phyloP scores from a whole-genome alignment of 164 flowering plant genomes.

The Stephania japonica region DNA sequence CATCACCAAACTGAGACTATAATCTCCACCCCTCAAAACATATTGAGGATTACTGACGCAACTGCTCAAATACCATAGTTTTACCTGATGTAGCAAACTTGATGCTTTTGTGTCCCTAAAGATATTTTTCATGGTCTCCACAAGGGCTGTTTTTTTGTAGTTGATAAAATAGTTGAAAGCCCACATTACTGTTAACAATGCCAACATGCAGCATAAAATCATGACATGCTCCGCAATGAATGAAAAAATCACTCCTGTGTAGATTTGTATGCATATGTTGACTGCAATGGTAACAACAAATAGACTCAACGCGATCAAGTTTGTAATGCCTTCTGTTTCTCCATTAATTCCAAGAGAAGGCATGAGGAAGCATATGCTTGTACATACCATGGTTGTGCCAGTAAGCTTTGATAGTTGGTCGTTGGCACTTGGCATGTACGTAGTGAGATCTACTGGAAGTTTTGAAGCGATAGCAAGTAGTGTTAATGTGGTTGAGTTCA shows the following conservation, averaged over 20 bases:
- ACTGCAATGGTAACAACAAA: too few species aligned
- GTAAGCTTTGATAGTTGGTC: constrained; percentile 16
- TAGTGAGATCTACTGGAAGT: constrained; percentile 13
- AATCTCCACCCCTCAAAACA: too few species aligned
- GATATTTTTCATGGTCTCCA: background rate
- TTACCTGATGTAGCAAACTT: background rate
- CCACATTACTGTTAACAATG: background rate
- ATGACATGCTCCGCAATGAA: too few species aligned
- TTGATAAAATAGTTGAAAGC: background rate
- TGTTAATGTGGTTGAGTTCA: constrained; percentile 12
- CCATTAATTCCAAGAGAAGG: too few species aligned
- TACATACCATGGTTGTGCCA: constrained; percentile 10
- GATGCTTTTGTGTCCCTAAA: background rate
- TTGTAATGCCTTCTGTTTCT: too few species aligned
- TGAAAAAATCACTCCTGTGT: too few species aligned
- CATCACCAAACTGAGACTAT: background rate
- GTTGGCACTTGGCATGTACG: constrained; percentile 3
- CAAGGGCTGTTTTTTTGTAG: background rate
- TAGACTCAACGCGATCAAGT: too few species aligned
- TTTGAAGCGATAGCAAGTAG: constrained; percentile 14
- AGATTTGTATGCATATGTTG: too few species aligned
- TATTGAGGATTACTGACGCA: background rate
- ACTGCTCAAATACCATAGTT: background rate
- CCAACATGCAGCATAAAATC: background rate
- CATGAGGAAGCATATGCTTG: too few species aligned